Evolutionary conservation across 192 early-diverging fungal species (phyloP).

Genomic region (Coemansia biformis): DNA sequence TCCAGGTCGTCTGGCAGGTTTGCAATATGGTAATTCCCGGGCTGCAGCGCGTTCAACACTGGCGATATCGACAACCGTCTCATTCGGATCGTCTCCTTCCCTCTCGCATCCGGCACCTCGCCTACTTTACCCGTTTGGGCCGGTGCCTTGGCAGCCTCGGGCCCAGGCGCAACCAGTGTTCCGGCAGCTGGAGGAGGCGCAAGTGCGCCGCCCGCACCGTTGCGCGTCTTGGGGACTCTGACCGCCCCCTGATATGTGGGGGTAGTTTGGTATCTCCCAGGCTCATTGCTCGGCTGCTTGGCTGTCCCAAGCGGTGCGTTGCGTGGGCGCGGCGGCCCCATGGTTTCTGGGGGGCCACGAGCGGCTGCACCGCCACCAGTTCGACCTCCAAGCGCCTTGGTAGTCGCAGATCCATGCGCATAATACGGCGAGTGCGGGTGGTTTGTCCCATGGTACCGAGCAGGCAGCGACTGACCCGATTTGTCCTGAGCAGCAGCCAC

Average conservation of each 20-base stretch:
- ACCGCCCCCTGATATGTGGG: too few species aligned
- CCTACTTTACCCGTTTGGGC: too few species aligned
- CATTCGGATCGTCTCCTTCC: background rate
- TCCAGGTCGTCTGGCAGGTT: slow-evolving; percentile 41
- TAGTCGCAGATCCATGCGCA: slow-evolving; percentile 26
- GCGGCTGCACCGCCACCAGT: background rate
- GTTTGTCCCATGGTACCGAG: slow-evolving; percentile 43
- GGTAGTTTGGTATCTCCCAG: too few species aligned
- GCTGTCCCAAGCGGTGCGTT: too few species aligned
- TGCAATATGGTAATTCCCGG: slow-evolving; percentile 46
- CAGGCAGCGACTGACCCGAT: slow-evolving; percentile 10
- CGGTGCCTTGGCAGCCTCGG: too few species aligned
- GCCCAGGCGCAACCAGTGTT: too few species aligned
- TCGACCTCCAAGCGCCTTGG: slow-evolving; percentile 4
- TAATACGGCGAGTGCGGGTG: slow-evolving; percentile 47
- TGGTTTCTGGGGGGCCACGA: background rate
- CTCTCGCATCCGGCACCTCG: background rate
- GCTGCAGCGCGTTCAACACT: slow-evolving; percentile 39
- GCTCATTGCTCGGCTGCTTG: too few species aligned
- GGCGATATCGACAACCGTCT: slow-evolving; percentile 38
- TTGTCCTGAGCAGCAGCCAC: too few species aligned
- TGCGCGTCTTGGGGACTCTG: too few species aligned
- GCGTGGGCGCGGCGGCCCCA: too few species aligned
- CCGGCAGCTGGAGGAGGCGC: too few species aligned
- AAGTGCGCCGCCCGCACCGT: too few species aligned